These are phyloP conservation scores for Lophiotrema nucula DNA, from an alignment of 495 filamentous ascomycete genomes.

Conservation along the genomic window DNA sequence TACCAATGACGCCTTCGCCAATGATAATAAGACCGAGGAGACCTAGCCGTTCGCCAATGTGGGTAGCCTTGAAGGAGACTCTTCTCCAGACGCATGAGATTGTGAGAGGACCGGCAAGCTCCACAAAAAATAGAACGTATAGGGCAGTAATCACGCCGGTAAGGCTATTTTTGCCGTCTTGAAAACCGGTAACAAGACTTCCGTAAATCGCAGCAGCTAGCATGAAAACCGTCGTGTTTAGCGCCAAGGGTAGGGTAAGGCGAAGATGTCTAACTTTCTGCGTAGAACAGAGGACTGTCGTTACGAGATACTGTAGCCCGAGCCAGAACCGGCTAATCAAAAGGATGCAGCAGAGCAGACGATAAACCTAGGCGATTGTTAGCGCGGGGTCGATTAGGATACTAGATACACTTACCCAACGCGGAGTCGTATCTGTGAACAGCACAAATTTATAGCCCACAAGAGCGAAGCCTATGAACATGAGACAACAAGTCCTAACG, in stretches of 20 bases:
- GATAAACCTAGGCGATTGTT: conserved; percentile 17
- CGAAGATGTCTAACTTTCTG: not conserved
- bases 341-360: conserved; percentile 18
- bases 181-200: not conserved
- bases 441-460: conserved; percentile 22
- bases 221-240: conserved; percentile 12
- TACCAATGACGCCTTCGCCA: conserved; percentile 32
- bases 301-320: conserved; percentile 19
- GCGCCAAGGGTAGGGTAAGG: not conserved
- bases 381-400: no score
- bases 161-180: not conserved
- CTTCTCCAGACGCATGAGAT: conserved; percentile 27
- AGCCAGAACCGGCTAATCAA: conserved; percentile 21
- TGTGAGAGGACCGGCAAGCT: conserved; percentile 7
- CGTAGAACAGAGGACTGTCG: not conserved
- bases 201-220: conserved; percentile 3
- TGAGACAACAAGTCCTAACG: no score
- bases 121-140: conserved; percentile 17
- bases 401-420: no score
- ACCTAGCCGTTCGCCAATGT: conserved; percentile 27
- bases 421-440: not conserved
- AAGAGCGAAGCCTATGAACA: conserved; percentile 19
- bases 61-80: conserved; percentile 27
- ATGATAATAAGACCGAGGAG: conserved; percentile 30
- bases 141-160: conserved; percentile 1